Evolutionary conservation across 2,329 filamentous ascomycete species (phyloP), one percentile per base, ranked within the genome.

Genomic region (Biscogniauxia mediterranea): DNA sequence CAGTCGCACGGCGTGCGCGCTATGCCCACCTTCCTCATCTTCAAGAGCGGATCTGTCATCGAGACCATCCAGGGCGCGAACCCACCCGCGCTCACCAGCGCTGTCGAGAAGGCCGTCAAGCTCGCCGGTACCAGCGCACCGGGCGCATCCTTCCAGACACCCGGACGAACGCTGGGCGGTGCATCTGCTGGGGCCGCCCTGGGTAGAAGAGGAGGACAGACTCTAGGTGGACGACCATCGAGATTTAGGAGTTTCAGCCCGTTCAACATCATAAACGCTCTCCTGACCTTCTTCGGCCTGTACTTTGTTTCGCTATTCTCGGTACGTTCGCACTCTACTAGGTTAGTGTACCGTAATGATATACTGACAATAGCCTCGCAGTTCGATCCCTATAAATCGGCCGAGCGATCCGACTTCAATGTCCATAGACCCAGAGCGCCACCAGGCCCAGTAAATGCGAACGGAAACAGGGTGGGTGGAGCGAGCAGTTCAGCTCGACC

Each of bases 1-100:
- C 83, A 87, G 71, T 82, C 87, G 68, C 92, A 97, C 79, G 85
- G 86, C 70, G 89, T 98, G 73, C 87, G 87, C 70, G 92, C 92
- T 66, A 93, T 96, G 88, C 95, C 95, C 5, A 98, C 95, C 57
- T 98, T 99, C 79, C 85, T 97, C 75, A 88, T 98, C 77, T 93
- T 92, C 82, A 89, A 91, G 78, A 87, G 86, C 73, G 89, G 89
- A 69, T 81, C 84, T 66, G 86, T 89, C 70, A 83, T 91, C 72
- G 85, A 91, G 67, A 93, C 90, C 32, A 87, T 97, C 72, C 84
- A 85, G 71, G 95, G 95, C 69, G 93, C 93, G 38, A 91, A 97
- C 78, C 85, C 88, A 1, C 83, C 87, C 11, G 88, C 87, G 56
- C 86, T 99, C 52, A 89, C 88, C 42, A 83, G 87, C 59, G 91